Evolutionary conservation across 768 basidiomycete species (phyloP), one percentile per base, ranked within the genome.

Genomic region (Boletus rubescentipes): DNA sequence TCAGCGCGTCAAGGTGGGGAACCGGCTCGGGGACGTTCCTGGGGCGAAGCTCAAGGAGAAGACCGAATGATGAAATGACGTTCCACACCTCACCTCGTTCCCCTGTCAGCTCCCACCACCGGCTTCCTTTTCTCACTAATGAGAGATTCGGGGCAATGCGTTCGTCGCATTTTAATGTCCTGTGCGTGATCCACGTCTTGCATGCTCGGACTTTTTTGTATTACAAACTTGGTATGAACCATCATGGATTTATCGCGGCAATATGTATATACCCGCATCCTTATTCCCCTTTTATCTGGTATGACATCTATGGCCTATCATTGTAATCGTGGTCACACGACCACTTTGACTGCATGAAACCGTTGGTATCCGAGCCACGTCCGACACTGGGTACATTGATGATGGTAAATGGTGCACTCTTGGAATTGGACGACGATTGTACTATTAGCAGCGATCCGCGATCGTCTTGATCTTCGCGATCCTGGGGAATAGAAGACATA

Each of bases 1-100:
- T 3, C 81, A 93, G 70, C 90, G 88, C 71, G 84, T 98, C 55
- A 85, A 86, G 69, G 92, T 96, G 34, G 96, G 96, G 0, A 78
- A 98, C 73, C 73, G 76, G 58, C 64, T 99, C 32, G 94, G 94
- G 5, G 84, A 90, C 59, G 67, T 67, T 2, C 60, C 62, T 0
- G 56, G 64, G 2, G 54, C 55, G 3, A 68, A 21, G 12, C 9
- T 20, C n/a, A 66, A 74, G 58, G 51, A 60, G 38, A 75, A 78
- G 67, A 60, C 39, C 3, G 71, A 70, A 30, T 72, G 60, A 64
- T 23, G 14, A 16, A 6, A 26, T 26, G 26, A 6, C n/a, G n/a
- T n/a, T 26, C 26, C 3, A 26, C 6, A 26, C 6, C 26, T 5
- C 8, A 8, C 34, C 18, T 16, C 26, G 30, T 12, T 10, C 26